phyloP scores from a whole-genome alignment of 2,329 filamentous ascomycete genomes.

The Tothia fuscella region DNA sequence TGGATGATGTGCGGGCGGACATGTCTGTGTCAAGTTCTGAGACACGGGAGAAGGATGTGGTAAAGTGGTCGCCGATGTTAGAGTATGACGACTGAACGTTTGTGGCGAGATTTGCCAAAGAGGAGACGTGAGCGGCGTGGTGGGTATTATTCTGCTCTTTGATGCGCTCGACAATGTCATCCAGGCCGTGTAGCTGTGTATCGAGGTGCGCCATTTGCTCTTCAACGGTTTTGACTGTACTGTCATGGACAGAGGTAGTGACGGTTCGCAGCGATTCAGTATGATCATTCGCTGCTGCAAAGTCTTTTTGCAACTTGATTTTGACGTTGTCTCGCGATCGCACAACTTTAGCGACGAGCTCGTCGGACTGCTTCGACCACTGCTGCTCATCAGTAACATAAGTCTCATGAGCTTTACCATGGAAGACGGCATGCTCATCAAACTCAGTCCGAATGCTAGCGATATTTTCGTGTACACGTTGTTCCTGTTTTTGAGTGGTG shows the following conservation, averaged over 20 bases:
- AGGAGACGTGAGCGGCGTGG: constrained; percentile 55
- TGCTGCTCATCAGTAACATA: constrained; percentile 62
- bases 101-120: constrained; percentile 51
- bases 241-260: constrained; percentile 77
- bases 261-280: constrained; percentile 74
- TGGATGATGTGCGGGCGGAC: constrained; percentile 28
- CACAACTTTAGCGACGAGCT: constrained; percentile 58
- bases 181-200: constrained; percentile 77
- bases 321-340: constrained; percentile 68
- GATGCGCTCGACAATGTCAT: constrained; percentile 79
- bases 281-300: constrained; percentile 65
- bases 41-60: constrained; percentile 54
- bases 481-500: constrained; percentile 62
- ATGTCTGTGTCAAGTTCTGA: constrained; percentile 58
- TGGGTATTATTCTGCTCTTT: constrained; percentile 69
- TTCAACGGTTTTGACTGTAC: constrained; percentile 81
- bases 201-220: constrained; percentile 80
- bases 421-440: constrained; percentile 46
- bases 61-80: constrained; percentile 59
- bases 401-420: constrained; percentile 52
- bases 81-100: constrained; percentile 63
- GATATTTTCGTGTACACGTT: constrained; percentile 54
- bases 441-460: constrained; percentile 53
- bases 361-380: constrained; percentile 59
- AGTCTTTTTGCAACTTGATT: constrained; percentile 73